These are phyloP conservation scores for Lenwebbia sp. DNA, from an alignment of 345 rosid species.

Conservation along the genomic window DNA sequence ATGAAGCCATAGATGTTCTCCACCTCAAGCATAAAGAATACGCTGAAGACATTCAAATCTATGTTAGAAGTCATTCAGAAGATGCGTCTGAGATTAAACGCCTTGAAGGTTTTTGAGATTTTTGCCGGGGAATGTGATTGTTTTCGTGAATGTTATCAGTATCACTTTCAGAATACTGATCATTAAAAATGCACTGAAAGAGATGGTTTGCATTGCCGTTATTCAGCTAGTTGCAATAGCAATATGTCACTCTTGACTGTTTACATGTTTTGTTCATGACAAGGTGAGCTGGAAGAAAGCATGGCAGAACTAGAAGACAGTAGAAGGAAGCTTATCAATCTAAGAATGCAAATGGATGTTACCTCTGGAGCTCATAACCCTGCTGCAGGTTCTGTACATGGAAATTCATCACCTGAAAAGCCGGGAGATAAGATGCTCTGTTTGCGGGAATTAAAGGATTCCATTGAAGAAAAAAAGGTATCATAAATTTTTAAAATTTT, in stretches of 20 bases:
- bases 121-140: background rate
- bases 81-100: conserved; percentile 66
- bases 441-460: conserved; percentile 66
- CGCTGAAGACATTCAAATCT: conserved; percentile 37
- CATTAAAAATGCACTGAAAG: background rate
- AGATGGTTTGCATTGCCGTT: background rate
- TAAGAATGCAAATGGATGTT: conserved; percentile 80
- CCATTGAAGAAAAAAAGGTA: conserved; percentile 75
- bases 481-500: background rate
- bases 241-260: background rate
- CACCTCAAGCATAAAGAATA: conserved; percentile 59
- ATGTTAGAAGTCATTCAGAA: conserved; percentile 31
- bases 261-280: conserved; percentile 6
- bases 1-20: conserved; percentile 45
- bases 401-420: conserved; percentile 74
- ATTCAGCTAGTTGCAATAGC: background rate
- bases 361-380: conserved; percentile 44
- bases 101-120: conserved; percentile 48
- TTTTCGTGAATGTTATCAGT: background rate
- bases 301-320: conserved; percentile 85
- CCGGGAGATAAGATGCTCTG: conserved; percentile 50
- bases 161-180: background rate
- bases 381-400: conserved; percentile 47
- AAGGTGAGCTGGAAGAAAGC: conserved; percentile 86
- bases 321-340: conserved; percentile 70